Percentiles rank a stretch among this genome's conserved stretches.
phyloP scores from a whole-genome alignment of 2,329 filamentous ascomycete species.

The Monosporascus sp. region DNA sequence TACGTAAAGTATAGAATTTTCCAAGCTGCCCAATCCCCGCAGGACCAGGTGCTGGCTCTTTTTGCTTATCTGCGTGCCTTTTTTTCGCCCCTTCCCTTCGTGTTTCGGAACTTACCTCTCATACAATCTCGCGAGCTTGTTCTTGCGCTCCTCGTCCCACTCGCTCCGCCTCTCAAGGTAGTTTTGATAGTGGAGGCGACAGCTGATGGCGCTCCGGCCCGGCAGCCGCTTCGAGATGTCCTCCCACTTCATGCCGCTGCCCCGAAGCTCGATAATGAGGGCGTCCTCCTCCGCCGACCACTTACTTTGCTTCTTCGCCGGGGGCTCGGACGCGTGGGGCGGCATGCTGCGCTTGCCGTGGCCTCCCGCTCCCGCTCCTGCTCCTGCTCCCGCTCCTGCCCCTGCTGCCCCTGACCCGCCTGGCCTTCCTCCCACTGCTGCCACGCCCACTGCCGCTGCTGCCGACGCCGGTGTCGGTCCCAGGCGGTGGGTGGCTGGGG shows the following conservation, averaged over 20 bases:
- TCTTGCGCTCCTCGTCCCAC: slow-evolving; percentile 97
- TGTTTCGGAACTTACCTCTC: slow-evolving; percentile 64
- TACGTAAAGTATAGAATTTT: neutral
- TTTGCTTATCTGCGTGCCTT: neutral
- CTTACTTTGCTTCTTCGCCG: slow-evolving; percentile 92
- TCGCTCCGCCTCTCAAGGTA: slow-evolving; percentile 89
- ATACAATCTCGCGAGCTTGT: slow-evolving; percentile 90
- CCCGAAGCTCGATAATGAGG: slow-evolving; percentile 86
- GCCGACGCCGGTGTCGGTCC: slow-evolving; percentile 25
- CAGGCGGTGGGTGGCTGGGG: slow-evolving; percentile 5
- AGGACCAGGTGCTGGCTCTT: neutral
- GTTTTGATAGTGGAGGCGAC: slow-evolving; percentile 92
- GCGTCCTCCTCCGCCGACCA: slow-evolving; percentile 93
- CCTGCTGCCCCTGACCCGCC: neutral
- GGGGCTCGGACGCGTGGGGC: slow-evolving; percentile 55
- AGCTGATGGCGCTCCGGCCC: slow-evolving; percentile 89
- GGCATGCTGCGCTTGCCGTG: slow-evolving; percentile 45
- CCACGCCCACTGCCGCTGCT: slow-evolving; percentile 16
- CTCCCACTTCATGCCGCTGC: slow-evolving; percentile 96
- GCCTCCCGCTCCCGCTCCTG: slow-evolving; percentile 17
- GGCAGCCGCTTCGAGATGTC: slow-evolving; percentile 90
- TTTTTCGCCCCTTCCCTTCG: neutral
- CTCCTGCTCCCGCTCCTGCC: neutral
- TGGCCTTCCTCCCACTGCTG: slow-evolving; percentile 15
- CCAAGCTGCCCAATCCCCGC: neutral